A percentile compares a stretch with the other conserved stretches of the same genome.
Conservation (phyloP, 192 early-diverging fungal genomes). For the Thoreauomyces humboldtii region DNA sequence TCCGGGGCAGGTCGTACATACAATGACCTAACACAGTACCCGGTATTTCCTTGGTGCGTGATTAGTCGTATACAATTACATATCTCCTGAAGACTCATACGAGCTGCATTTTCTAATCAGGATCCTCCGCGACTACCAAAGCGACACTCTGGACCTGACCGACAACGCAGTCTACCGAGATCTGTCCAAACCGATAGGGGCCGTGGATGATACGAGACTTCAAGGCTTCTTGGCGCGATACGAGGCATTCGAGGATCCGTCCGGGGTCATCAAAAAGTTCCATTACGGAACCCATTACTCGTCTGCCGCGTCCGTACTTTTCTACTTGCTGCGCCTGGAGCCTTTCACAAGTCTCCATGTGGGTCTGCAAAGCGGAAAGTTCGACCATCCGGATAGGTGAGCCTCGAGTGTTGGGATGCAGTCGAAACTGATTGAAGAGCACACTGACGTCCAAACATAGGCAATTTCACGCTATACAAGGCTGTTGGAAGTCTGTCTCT, state of each 20-base stretch:
- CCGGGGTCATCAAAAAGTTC: conserved; percentile 59
- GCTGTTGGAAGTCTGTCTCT: conserved; percentile 53
- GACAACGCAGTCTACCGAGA: conserved; percentile 81
- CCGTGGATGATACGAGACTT: conserved; percentile 66
- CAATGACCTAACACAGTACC: conserved; percentile 91
- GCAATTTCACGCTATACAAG: conserved; percentile 57
- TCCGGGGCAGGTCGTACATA: conserved; percentile 45
- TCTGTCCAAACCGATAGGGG: conserved; percentile 88
- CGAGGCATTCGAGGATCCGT: conserved; percentile 63
- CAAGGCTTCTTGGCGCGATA: conserved; percentile 66
- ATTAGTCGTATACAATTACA: conserved; percentile 42
- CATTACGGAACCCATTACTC: conserved; percentile 98
- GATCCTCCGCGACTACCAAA: conserved; percentile 38
- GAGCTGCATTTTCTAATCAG: conserved; percentile 16
- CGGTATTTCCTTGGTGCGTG: conserved; percentile 98
- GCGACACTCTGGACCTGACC: conserved; percentile 65
- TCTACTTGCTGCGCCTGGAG: conserved; percentile 84
- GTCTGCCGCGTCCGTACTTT: conserved; percentile 85
- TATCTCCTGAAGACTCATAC: not conserved
- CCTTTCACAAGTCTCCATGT: conserved; percentile 78
- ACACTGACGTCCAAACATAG: no score
- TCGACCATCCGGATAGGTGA: conserved; percentile 58
- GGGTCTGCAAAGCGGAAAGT: conserved; percentile 51
- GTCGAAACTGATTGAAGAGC: not conserved
- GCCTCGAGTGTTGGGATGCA: conserved; percentile 37